Base-by-base conservation (phyloP, 31 red algal genomes). In the Endocladia muricata region DNA sequence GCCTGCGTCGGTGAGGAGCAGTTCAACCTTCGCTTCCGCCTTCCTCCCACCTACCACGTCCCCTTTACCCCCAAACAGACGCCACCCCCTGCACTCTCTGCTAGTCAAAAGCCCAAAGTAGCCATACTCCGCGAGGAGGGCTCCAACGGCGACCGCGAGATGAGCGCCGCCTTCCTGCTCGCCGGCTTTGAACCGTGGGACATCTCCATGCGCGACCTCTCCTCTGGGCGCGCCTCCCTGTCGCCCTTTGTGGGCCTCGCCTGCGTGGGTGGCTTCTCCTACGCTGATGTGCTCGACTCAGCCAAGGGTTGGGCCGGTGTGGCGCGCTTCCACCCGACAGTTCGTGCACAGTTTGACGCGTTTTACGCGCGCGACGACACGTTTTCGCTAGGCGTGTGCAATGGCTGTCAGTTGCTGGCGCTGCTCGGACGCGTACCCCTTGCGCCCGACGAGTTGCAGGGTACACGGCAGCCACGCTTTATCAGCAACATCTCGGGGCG, bases 381-480 rank as follows among this genome's bases (percentile, higher is more conserved):
- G 30, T 99, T 96, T 60, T 96, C 93, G 22, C 55, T 99, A 28
- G 97, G 97, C 52, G 90, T 99, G 1, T 99, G 97, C 72, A 99
- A 99, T 54, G 97, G 97, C 1, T 99, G 97, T 79, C 97, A 99
- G 59, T 76, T 99, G 67, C 83, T 99, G 90, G 93, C 97, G 44
- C 76, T 96, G 58, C 80, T 99, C 30, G 97, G 97, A 41, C 47
- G 87, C 32, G 88, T 99, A 25, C 97, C 97, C 43, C 79, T 89
- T 61, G 55, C 71, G 2, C 54, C 67, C 13, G 69, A 68, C 17
- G 78, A 83, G 31, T 23, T 87, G 35, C 43, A 51, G 5, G 85
- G 78, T 2, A 61, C 49, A 11, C 30, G 31, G 41, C 90, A 94
- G 48, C 88, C 82, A 21, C 83, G 89, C 19, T 94, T 99, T 61